Evolutionary conservation across 495 filamentous ascomycete genomes (phyloP), one percentile per base, ranked within the genome.

Genomic region (Tetracladium setigerum): DNA sequence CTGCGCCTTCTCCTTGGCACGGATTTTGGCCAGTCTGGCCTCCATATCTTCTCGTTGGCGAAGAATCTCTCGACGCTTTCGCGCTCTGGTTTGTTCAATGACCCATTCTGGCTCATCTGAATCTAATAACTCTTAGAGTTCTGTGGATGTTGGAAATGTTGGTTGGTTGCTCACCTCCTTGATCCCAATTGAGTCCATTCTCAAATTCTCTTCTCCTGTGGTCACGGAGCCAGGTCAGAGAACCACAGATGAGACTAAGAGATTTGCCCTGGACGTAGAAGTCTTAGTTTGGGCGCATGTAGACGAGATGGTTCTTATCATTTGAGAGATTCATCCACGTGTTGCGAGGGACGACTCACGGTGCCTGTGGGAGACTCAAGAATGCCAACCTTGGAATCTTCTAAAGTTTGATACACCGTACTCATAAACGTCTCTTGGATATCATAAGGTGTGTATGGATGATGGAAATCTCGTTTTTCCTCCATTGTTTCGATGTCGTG

Each of bases 351-450:
- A 53, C 33, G 12, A 61, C 69, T 40, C 67, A 80, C 79, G 11
- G 77, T 81, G 18, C 77, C 92, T 48, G 92, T 97, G 37, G 92
- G 92, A 46, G 87, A 94, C 62, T 98, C 92, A 39, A 98, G 83
- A 46, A 98, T 89, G 14, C 87, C 92, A 30, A 96, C 73, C 34
- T 96, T 81, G 19, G 86, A 85, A 37, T 80, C 70, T 55, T 95
- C 83, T 22, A 97, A 76, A 39, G 87, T 86, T 22, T 77, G 65
- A 55, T 97, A 98, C 10, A 94, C 71, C 1, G 86, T 78, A 42
- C 74, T 80, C 92, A 98, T 98, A 59, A 98, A 92, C 50, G 87
- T 68, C 22, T 83, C 70, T 58, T 98, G 92, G 44, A 97, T 92
- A 12, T 82, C 74, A 69, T 98, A 98, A 0, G 94, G 92, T 30